Evolutionary conservation across 331 rosid species (phyloP).

Genomic region (Pyrus hybrid): DNA sequence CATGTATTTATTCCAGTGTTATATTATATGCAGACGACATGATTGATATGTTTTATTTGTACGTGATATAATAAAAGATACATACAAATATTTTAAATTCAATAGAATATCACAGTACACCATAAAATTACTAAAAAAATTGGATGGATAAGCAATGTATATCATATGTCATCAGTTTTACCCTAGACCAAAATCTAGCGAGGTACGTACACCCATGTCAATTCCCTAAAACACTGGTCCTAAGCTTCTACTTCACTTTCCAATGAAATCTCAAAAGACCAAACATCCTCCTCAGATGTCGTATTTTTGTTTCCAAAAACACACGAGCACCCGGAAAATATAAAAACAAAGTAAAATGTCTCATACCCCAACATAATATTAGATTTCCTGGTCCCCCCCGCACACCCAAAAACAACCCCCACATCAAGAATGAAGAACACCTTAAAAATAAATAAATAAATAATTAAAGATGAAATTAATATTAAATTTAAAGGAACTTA

Average conservation of each 20-base stretch:
- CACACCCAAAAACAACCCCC: background rate
- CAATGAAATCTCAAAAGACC: slow-evolving; percentile 86
- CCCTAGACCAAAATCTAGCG: background rate
- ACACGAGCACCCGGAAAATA: slow-evolving; percentile 81
- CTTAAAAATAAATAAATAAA: background rate
- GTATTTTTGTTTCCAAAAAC: slow-evolving; percentile 69
- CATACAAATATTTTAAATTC: too few relatives aligned
- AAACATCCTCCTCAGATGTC: slow-evolving; percentile 81
- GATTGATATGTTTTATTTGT: too few relatives aligned
- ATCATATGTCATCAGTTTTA: background rate
- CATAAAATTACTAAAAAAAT: too few relatives aligned
- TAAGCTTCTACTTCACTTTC: slow-evolving; percentile 36
- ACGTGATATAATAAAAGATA: too few relatives aligned
- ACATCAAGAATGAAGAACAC: too few relatives aligned
- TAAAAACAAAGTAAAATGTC: slow-evolving; percentile 25
- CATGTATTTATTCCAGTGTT: too few relatives aligned
- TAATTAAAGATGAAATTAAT: background rate
- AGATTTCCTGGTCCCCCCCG: slow-evolving; percentile 68
- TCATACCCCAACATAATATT: slow-evolving; percentile 45
- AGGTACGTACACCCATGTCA: slow-evolving; percentile 9
- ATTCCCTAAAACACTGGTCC: slow-evolving; percentile 17
- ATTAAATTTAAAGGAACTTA: background rate
- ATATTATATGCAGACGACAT: too few relatives aligned
- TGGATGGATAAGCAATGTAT: too few relatives aligned
- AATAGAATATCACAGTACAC: too few relatives aligned